Base-by-base conservation (phyloP, 805 yeast species). In the Starmerella sirachaensis region DNA sequence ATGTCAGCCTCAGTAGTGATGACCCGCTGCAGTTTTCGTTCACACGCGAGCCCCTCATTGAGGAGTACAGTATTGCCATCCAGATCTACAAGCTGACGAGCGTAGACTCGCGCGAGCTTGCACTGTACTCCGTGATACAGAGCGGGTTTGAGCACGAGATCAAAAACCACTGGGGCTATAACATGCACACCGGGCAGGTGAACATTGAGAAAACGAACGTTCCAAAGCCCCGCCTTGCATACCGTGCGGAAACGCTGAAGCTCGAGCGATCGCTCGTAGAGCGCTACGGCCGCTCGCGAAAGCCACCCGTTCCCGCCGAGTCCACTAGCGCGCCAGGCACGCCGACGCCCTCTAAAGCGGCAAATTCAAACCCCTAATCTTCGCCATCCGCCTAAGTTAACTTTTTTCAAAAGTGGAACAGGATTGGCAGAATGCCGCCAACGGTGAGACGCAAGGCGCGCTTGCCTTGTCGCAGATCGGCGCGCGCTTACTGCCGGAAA, bases 21-120 rank as follows among this genome's bases (percentile, higher is more conserved):
- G 99, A 91, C 64, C 99, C 99, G 6, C 67, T 91, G 35, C 99
- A 93, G 62, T 91, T 91, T 57, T 81, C 96, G 0, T 91, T 85
- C 62, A 91, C 99, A 22, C 76, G 93, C 54, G 99, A 91, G 56
- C 97, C 99, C 12, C 68, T 91, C 53, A 91, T 91, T 50, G 98
- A 91, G 59, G 98, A 91, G 60, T 91, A 86, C 58, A 83, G 95
- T 2, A 97, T 91, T 21, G 98, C 98, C 6, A 97, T 96, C 0
- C 97, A 91, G 60, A 91, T 91, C 49, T 91, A 86, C 67, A 85
- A 91, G 56, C 68, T 91, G 29, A 83, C 94, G 0, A 76, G 84
- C 45, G 97, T 88, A 22, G 98, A 91, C 60, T 84, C 91, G 93
- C 86, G 97, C 57, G 99, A 91, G 58, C 65, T 91, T 50, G 98